These are phyloP conservation scores for Fusarium kyushuense DNA, from an alignment of 2,329 filamentous ascomycete species.

Conservation along the genomic window DNA sequence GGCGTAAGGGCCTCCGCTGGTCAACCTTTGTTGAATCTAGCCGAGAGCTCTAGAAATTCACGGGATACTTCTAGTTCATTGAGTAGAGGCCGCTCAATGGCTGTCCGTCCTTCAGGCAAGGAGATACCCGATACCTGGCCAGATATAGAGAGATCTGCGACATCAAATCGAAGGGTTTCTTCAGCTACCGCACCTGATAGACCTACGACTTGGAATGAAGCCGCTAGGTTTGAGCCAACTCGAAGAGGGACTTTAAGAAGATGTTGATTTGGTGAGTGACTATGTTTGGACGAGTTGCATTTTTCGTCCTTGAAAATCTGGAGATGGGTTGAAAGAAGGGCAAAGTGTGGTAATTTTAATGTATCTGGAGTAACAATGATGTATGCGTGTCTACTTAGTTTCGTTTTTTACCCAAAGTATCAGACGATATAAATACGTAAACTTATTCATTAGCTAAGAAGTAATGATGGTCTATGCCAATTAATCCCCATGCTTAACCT, in stretches of 20 bases:
- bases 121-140: rapidly evolving
- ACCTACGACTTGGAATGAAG: neutral
- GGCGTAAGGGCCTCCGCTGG: rapidly evolving
- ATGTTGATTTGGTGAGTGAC: neutral
- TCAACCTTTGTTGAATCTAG: rapidly evolving
- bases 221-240: neutral
- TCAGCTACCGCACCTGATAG: neutral
- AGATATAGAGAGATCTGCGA: rapidly evolving
- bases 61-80: rapidly evolving
- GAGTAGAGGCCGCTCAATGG: neutral
- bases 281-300: neutral
- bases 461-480: neutral
- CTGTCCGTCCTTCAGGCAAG: neutral
- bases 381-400: neutral
- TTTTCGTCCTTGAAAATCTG: neutral
- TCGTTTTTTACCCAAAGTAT: neutral
- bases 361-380: neutral
- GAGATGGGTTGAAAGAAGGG: neutral
- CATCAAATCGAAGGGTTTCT: rapidly evolving
- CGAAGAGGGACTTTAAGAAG: neutral
- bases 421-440: neutral
- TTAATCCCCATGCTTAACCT: neutral
- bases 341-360: neutral
- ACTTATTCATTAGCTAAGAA: neutral
- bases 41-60: rapidly evolving